These are phyloP conservation scores for Purpureocillium takamizusanense DNA, from an alignment of 2,329 filamentous ascomycete species.

Conservation along the genomic window DNA sequence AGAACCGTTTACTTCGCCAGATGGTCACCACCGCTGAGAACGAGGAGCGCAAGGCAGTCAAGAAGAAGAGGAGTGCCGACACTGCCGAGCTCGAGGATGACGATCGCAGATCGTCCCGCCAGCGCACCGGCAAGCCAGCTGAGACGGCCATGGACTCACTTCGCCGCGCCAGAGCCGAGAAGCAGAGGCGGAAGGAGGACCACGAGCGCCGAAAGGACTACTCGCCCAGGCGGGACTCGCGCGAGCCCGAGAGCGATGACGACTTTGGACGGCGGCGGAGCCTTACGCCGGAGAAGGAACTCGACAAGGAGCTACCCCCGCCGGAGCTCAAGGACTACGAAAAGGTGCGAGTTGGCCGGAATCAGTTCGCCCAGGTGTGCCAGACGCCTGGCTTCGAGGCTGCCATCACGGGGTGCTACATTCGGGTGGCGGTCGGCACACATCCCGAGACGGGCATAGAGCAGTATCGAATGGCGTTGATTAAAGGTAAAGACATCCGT, in stretches of 20 bases:
- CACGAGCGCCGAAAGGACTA: slow-evolving; percentile 52
- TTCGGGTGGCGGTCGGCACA: slow-evolving; percentile 73
- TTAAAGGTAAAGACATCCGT: slow-evolving; percentile 55
- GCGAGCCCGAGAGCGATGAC: slow-evolving; percentile 64
- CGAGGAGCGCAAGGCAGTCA: slow-evolving; percentile 42
- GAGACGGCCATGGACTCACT: slow-evolving; percentile 63
- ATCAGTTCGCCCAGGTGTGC: slow-evolving; percentile 82
- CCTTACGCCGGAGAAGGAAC: slow-evolving; percentile 51
- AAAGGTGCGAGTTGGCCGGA: slow-evolving; percentile 72
- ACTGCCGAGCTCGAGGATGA: slow-evolving; percentile 72
- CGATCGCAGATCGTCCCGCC: slow-evolving; percentile 60
- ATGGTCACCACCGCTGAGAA: slow-evolving; percentile 61
- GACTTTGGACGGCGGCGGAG: slow-evolving; percentile 60
- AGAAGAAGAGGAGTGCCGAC: slow-evolving; percentile 70
- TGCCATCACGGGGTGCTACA: slow-evolving; percentile 74
- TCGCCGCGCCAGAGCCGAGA: slow-evolving; percentile 52
- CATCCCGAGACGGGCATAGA: slow-evolving; percentile 64
- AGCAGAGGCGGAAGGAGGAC: slow-evolving; percentile 40
- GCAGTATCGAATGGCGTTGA: slow-evolving; percentile 78
- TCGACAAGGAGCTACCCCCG: slow-evolving; percentile 59
- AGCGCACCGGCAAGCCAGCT: slow-evolving; percentile 43
- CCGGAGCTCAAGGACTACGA: slow-evolving; percentile 76
- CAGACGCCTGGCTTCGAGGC: slow-evolving; percentile 87
- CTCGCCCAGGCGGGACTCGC: slow-evolving; percentile 20
- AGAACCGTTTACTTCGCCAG: slow-evolving; percentile 73